Evolutionary conservation across 228 moss, liverwort and hornwort species (phyloP).

Genomic region (Sphagnum magellanicum): DNA sequence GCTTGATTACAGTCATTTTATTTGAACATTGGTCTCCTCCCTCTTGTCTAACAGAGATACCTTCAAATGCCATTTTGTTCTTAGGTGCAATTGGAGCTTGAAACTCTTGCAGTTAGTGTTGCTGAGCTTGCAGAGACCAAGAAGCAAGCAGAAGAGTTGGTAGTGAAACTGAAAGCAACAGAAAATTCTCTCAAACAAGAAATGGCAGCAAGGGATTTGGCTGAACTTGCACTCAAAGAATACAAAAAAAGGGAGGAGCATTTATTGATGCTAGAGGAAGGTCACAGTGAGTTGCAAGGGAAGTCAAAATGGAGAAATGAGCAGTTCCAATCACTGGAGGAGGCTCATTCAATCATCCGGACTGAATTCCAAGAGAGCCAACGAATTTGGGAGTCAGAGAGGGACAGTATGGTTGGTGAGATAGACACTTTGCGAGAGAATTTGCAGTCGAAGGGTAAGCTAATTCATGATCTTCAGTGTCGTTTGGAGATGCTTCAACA

Average conservation of each 20-base stretch:
- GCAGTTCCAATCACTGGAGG: conserved; percentile 51
- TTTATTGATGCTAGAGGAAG: conserved; percentile 31
- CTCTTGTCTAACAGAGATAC: no score
- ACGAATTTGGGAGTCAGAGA: conserved; percentile 34
- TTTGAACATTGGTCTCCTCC: no score
- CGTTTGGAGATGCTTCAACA: conserved; percentile 42
- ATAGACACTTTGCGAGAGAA: conserved; percentile 30
- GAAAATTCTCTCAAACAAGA: conserved; percentile 35
- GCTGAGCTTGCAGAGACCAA: conserved; percentile 22
- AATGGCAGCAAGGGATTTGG: conserved; percentile 12
- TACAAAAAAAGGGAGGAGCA: conserved; percentile 29
- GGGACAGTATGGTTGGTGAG: conserved; percentile 25
- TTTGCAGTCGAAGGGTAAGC: conserved; percentile 31
- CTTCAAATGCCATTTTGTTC: background rate
- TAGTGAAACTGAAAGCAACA: conserved; percentile 18
- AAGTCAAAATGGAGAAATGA: conserved; percentile 53
- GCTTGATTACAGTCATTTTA: no score
- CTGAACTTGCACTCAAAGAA: conserved; percentile 23
- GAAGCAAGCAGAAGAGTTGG: conserved; percentile 21
- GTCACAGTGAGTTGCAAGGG: conserved; percentile 24
- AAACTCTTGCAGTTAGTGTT: conserved; percentile 17
- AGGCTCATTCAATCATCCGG: conserved; percentile 39
- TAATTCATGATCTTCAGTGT: conserved; percentile 23
- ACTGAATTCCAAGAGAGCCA: conserved; percentile 20
- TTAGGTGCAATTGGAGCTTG: conserved; percentile 36